A percentile compares a stretch with the other conserved stretches of the same genome.
Conservation (phyloP, 1,284 basidiomycete genomes). For the Trametes hirsuta region DNA sequence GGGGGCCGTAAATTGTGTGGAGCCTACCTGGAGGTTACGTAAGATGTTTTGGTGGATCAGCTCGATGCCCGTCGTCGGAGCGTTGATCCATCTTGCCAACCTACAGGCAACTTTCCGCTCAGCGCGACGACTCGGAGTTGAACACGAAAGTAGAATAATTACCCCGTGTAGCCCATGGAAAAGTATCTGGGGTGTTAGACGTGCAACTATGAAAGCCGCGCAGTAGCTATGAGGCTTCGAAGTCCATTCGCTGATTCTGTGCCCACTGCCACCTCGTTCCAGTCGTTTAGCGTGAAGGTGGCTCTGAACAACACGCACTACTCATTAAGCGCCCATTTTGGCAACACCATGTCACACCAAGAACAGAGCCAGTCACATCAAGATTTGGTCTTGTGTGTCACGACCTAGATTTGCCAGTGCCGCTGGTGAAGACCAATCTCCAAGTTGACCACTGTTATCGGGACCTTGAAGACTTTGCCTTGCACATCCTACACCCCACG, state of each 20-base stretch:
- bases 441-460: neutral
- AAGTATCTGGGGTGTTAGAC: neutral
- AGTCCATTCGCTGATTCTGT: neutral
- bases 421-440: too few species aligned
- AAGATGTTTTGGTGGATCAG: slow-evolving; percentile 69
- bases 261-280: too few species aligned
- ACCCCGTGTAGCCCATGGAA: slow-evolving; percentile 26
- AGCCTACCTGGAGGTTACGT: slow-evolving; percentile 68
- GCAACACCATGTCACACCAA: slow-evolving; percentile 8
- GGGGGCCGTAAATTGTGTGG: neutral
- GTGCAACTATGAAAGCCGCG: neutral
- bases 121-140: slow-evolving; percentile 10
- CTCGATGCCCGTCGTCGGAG: slow-evolving; percentile 68
- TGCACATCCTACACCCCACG: neutral
- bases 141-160: neutral
- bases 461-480: neutral
- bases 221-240: neutral
- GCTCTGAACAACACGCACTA: neutral
- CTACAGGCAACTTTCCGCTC: slow-evolving; percentile 37
- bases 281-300: too few species aligned
- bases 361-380: neutral
- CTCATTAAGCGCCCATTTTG: slow-evolving; percentile 1
- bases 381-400: neutral
- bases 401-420: neutral
- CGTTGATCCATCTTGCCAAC: slow-evolving; percentile 78